phyloP scores from a whole-genome alignment of 352 stramenopile genomes.

The Thraustochytrium sp. region DNA sequence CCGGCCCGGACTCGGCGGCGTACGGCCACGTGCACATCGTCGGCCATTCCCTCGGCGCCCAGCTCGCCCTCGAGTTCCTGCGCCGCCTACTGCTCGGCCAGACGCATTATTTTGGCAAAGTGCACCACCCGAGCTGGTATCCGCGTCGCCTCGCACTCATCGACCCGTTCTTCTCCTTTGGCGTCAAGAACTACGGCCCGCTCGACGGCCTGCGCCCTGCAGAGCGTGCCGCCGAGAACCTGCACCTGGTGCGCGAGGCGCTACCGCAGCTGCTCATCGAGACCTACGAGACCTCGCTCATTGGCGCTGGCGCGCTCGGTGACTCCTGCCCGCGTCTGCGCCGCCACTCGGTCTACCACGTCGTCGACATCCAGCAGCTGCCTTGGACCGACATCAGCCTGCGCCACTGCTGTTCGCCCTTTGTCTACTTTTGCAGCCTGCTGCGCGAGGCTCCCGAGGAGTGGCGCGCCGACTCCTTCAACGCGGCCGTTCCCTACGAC shows the following conservation, averaged over 20 bases:
- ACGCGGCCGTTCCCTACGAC: not conserved
- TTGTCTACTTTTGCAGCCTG: constrained; percentile 6
- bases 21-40: not conserved
- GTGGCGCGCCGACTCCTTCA: not conserved
- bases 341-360: not conserved
- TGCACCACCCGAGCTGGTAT: not conserved
- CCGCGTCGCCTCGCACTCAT: not conserved
- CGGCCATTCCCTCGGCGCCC: not conserved
- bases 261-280: not conserved
- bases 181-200: not conserved
- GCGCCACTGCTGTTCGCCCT: not conserved
- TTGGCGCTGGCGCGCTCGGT: not conserved
- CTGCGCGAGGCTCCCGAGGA: not conserved
- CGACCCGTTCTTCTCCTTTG: not conserved
- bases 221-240: not conserved
- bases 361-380: not conserved
- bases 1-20: too few species aligned
- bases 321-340: not conserved
- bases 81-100: not conserved
- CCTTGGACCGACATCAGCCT: not conserved
- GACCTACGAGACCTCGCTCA: constrained; percentile 10
- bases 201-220: not conserved
- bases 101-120: not conserved
- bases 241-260: not conserved
- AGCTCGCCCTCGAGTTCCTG: not conserved